Percentiles rank a stretch among this genome's conserved stretches.
phyloP scores from a whole-genome alignment of 1,139 yeast genomes.

The Zygosaccharomyces sapae region DNA sequence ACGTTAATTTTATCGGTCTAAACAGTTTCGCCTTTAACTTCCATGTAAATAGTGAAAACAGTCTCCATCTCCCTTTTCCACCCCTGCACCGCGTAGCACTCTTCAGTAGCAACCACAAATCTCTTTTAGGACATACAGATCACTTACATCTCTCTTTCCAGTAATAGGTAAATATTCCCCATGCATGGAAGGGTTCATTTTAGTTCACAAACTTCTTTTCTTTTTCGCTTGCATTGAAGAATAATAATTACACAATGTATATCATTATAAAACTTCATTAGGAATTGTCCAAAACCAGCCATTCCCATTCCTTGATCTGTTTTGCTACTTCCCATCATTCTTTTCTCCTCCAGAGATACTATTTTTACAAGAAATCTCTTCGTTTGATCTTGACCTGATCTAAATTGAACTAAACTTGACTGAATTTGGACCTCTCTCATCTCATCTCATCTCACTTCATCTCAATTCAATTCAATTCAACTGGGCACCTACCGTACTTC shows the following conservation, averaged over 20 bases:
- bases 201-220: neutral
- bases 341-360: neutral
- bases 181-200: neutral
- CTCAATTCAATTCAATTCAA: neutral
- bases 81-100: neutral
- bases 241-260: neutral
- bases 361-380: neutral
- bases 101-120: neutral
- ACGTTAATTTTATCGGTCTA: too few relatives aligned
- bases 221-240: constrained; percentile 1
- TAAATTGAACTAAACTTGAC: neutral
- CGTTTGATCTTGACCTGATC: neutral
- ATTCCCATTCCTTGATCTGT: neutral
- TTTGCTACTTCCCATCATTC: neutral
- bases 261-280: neutral
- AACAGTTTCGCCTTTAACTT: too few relatives aligned
- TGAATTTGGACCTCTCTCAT: neutral
- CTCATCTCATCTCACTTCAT: neutral
- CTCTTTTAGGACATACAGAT: neutral
- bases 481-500: neutral
- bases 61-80: neutral
- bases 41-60: too few relatives aligned
- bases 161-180: constrained; percentile 14
- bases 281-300: neutral
- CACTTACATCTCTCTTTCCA: constrained; percentile 12